These are phyloP conservation scores for Syzygium jambos DNA, from an alignment of 345 rosid genomes.

Conservation along the genomic window DNA sequence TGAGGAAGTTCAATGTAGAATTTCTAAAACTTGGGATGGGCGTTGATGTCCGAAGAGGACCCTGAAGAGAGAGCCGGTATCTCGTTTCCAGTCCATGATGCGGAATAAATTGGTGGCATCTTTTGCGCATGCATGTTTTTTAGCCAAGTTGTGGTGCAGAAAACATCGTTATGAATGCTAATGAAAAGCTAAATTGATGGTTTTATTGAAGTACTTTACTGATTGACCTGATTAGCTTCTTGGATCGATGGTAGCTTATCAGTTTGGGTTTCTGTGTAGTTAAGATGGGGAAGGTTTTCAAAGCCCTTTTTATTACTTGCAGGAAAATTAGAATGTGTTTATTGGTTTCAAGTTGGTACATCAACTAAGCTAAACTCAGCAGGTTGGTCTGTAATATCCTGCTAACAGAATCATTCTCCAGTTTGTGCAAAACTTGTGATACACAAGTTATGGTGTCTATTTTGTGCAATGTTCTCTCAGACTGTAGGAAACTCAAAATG, in stretches of 20 bases:
- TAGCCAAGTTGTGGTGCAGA: background rate
- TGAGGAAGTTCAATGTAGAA: background rate
- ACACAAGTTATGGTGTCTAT: background rate
- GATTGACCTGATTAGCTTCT: background rate
- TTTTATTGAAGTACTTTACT: background rate
- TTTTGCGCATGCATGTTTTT: background rate
- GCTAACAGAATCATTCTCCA: background rate
- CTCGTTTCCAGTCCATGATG: background rate
- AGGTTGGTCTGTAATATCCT: background rate
- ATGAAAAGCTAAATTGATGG: background rate
- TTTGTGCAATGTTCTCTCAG: background rate
- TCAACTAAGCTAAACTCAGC: background rate
- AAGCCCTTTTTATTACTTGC: background rate
- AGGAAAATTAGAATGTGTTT: background rate
- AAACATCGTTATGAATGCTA: background rate
- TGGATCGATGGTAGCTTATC: background rate
- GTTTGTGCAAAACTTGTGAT: background rate
- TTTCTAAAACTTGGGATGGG: background rate
- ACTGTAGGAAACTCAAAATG: background rate
- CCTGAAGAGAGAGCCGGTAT: background rate
- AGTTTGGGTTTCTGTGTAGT: background rate
- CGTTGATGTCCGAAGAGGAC: background rate
- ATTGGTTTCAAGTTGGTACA: background rate
- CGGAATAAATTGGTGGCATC: background rate
- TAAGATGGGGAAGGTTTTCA: background rate